Evolutionary conservation across 2,329 filamentous ascomycete genomes (phyloP).

Genomic region (Diplodia mutila): DNA sequence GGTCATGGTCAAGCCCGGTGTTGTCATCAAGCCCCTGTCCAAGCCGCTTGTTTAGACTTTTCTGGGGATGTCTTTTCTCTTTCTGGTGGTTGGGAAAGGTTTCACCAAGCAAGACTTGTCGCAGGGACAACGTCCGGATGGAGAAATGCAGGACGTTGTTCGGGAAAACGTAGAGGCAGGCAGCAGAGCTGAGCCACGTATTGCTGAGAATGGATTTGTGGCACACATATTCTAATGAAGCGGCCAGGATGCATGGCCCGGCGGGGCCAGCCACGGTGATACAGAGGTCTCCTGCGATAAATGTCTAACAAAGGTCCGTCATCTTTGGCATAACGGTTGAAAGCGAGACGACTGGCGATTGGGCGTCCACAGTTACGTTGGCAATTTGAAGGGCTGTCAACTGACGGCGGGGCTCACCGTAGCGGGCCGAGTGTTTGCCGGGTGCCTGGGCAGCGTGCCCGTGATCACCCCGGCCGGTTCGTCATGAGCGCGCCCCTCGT

Average conservation of each 20-base stretch:
- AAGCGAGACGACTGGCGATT: background rate
- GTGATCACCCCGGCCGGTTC: constrained; percentile 18
- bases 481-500: constrained; percentile 21
- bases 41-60: constrained; percentile 64
- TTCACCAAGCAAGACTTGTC: constrained; percentile 22
- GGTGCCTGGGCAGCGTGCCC: constrained; percentile 2
- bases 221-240: constrained; percentile 2
- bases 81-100: constrained; percentile 2
- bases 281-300: background rate
- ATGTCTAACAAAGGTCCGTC: constrained; percentile 12
- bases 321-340: background rate
- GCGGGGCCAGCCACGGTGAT: constrained; percentile 13
- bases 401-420: constrained; percentile 9
- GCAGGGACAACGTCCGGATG: constrained; percentile 20
- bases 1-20: constrained; percentile 84
- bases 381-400: constrained; percentile 13
- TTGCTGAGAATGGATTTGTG: constrained; percentile 8
- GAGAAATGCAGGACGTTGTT: constrained; percentile 21
- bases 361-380: background rate
- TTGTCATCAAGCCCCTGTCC: constrained; percentile 83
- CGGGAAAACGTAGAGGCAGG: background rate
- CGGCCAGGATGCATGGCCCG: background rate
- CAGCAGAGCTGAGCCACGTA: constrained; percentile 4
- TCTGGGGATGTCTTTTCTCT: background rate
- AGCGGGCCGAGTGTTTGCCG: constrained; percentile 11